Evolutionary conservation across 805 yeast species (phyloP).

Genomic region (Tetrapisispora namnaoensis): DNA sequence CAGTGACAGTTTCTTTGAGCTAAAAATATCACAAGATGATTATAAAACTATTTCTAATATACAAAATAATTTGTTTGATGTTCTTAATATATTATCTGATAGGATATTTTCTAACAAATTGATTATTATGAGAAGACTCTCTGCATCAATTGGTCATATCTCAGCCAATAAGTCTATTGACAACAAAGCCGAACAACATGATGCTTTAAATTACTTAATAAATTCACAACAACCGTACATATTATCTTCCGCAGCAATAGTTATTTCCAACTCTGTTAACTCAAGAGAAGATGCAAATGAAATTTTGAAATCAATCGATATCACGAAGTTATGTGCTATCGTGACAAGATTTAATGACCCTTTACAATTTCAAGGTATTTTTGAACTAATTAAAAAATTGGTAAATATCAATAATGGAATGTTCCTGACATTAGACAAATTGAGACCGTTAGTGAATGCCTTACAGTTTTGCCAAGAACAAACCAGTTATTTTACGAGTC

Average conservation of each 20-base stretch:
- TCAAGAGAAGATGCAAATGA: constrained; percentile 16
- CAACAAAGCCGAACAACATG: constrained; percentile 14
- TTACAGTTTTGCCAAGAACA: constrained; percentile 21
- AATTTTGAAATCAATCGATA: constrained; percentile 7
- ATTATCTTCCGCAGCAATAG: constrained; percentile 18
- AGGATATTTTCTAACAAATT: constrained; percentile 22
- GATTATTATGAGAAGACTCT: constrained; percentile 25
- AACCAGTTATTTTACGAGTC: constrained; percentile 16
- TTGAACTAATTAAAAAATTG: constrained; percentile 23
- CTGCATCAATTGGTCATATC: constrained; percentile 19
- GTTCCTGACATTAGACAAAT: constrained; percentile 10
- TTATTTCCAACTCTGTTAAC: constrained; percentile 21
- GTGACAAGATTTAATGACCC: constrained; percentile 21
- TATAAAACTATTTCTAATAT: constrained; percentile 4
- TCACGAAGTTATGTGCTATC: constrained; percentile 10
- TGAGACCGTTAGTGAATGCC: constrained; percentile 6
- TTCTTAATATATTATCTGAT: constrained; percentile 10
- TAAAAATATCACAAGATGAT: neutral
- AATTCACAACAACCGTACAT: constrained; percentile 14
- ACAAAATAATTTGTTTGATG: constrained; percentile 11
- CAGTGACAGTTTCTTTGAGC: constrained; percentile 9
- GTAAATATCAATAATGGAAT: constrained; percentile 17
- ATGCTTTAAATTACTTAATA: constrained; percentile 10
- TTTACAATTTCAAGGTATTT: constrained; percentile 25
- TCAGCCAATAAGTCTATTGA: constrained; percentile 18